Evolutionary conservation across 148 eudicot species (phyloP).

Genomic region (Chenopodium quinoa): DNA sequence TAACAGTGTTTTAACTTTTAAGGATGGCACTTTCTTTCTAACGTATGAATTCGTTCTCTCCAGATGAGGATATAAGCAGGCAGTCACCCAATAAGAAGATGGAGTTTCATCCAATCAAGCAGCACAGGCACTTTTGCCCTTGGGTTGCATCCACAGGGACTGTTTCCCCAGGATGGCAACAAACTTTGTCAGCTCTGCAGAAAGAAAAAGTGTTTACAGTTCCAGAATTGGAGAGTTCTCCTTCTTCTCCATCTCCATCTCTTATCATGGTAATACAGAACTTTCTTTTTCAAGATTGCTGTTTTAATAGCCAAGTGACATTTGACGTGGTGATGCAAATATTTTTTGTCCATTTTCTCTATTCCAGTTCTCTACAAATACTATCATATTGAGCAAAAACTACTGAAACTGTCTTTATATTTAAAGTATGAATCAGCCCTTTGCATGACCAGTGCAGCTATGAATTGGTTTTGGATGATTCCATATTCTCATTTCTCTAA

Average conservation of each 20-base stretch:
- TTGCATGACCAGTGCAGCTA: background rate
- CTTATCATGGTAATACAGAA: slow-evolving; percentile 66
- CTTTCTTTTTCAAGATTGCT: background rate
- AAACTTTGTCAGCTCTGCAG: slow-evolving; percentile 69
- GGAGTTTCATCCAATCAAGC: slow-evolving; percentile 78
- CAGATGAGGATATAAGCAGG: slow-evolving; percentile 39
- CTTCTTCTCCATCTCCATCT: slow-evolving; percentile 60
- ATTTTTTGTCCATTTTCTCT: background rate
- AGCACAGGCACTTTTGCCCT: slow-evolving; percentile 90
- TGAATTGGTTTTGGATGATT: background rate
- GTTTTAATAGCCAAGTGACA: background rate
- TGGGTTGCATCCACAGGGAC: slow-evolving; percentile 60
- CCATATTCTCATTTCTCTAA: background rate
- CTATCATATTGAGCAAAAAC: background rate
- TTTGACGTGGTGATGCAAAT: background rate
- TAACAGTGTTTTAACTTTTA: no score
- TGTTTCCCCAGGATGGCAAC: slow-evolving; percentile 77
- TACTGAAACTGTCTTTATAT: background rate
- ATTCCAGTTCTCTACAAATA: background rate
- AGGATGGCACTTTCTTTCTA: background rate
- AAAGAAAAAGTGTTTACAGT: slow-evolving; percentile 57
- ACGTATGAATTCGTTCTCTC: slow-evolving; percentile 1
- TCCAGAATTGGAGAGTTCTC: slow-evolving; percentile 41
- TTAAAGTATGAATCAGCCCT: background rate
- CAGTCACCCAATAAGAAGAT: slow-evolving; percentile 29